Evolutionary conservation across 768 basidiomycete species (phyloP), one percentile per base, ranked within the genome.

Genomic region (Tulasnella sp.): DNA sequence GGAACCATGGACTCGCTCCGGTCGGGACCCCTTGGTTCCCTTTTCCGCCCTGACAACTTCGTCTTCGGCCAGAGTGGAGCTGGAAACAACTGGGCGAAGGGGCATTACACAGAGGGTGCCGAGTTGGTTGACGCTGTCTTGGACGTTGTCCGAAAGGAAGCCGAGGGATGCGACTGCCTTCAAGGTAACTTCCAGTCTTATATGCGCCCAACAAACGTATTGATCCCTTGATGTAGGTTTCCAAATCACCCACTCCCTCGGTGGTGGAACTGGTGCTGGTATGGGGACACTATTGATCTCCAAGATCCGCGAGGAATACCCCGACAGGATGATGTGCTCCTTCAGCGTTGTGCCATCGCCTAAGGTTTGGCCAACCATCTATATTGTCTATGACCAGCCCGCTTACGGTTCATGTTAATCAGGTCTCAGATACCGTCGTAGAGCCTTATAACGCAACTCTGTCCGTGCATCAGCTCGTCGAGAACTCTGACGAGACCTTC

Each of bases 11-110:
- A 92, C 71, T 87, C 90, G 62, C 84, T 92, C 62, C 88, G 88
- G 74, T 85, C 86, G 53, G 89, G 90, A 53, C 88, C 91, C 66
- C 81, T 95, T 56, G 93, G 94, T 69, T 76, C 76, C 65, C 83
- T 98, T 65, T 97, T 96, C 88, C 85, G 91, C 68, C 94, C 94
- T 38, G 94, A 96, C 76, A 97, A 96, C 81, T 95, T 95, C 70
- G 92, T 97, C 68, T 96, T 94, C 65, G 95, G 93, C 58, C 95
- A 98, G 75, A 92, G 84, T 73, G 93, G 93, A 75, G 95, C 93
- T 67, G 94, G 95, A 70, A 97, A 99, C 83, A 98, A 98, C 78
- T 98, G 96, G 96, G 95, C 96, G 23, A 99, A 98, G 85, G 95
- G 95, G 79, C 88, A 87, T 72, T 93, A 93, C 76, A 91, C 87